Conservation (phyloP, 2,329 filamentous ascomycete species). For the Colletotrichum noveboracense region DNA sequence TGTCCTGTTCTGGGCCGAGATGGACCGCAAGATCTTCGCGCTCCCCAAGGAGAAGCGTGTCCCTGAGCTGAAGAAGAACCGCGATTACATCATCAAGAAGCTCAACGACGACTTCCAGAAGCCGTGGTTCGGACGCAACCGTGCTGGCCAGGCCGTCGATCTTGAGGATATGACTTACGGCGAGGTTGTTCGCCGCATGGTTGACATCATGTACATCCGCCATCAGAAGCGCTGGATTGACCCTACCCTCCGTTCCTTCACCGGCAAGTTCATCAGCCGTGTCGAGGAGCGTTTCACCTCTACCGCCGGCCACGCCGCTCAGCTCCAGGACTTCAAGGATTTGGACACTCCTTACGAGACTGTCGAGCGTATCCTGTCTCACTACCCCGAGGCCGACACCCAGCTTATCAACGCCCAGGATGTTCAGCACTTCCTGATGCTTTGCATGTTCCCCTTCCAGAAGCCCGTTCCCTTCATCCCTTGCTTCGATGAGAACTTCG, state of each 20-base stretch:
- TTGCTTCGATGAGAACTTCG: constrained; percentile 93
- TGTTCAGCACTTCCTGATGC: constrained; percentile 92
- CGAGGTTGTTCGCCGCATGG: constrained; percentile 85
- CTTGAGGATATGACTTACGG: constrained; percentile 96
- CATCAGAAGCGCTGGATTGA: constrained; percentile 94
- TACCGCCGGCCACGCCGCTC: constrained; percentile 72
- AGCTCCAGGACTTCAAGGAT: constrained; percentile 89
- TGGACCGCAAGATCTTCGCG: constrained; percentile 98
- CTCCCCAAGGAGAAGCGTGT: constrained; percentile 94
- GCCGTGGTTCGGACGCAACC: constrained; percentile 93
- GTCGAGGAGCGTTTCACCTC: constrained; percentile 94
- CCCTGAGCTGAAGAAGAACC: constrained; percentile 84
- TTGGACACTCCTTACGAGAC: constrained; percentile 81
- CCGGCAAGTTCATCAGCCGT: constrained; percentile 94
- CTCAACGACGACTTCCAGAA: constrained; percentile 97
- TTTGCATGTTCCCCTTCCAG: constrained; percentile 90
- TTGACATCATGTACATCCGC: constrained; percentile 90
- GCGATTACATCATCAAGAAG: constrained; percentile 92
- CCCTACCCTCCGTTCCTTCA: constrained; percentile 78
- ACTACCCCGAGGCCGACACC: constrained; percentile 84
- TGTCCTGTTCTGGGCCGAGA: constrained; percentile 96
- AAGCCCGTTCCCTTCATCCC: constrained; percentile 98
- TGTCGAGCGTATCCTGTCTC: constrained; percentile 78
- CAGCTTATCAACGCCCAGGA: constrained; percentile 99
- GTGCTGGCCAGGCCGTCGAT: constrained; percentile 79